phyloP scores from a whole-genome alignment of 1,139 yeast species.

The Pichia sp. region DNA sequence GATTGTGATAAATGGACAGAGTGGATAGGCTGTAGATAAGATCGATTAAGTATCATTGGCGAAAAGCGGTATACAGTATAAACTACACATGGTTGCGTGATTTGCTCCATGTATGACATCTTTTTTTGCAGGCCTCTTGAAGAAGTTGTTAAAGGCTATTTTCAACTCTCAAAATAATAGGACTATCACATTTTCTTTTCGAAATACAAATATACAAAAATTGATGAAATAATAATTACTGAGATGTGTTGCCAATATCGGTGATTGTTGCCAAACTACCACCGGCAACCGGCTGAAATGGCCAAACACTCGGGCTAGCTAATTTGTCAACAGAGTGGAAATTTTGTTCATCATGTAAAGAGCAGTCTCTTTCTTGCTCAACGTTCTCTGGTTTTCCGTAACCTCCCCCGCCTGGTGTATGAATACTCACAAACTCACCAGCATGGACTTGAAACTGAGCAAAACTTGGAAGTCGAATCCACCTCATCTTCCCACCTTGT shows the following conservation, averaged over 20 bases:
- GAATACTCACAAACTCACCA: not conserved
- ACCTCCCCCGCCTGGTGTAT: not conserved
- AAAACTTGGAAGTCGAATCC: not conserved
- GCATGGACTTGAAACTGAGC: not conserved
- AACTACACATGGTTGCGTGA: too few species aligned
- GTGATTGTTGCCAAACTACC: not conserved
- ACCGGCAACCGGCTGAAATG: not conserved
- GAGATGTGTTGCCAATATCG: not conserved
- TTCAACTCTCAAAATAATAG: not conserved
- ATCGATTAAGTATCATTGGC: too few species aligned
- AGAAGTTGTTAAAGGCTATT: too few species aligned
- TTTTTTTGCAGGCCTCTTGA: too few species aligned
- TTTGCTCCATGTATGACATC: too few species aligned
- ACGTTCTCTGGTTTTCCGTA: not conserved
- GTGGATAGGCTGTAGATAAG: too few species aligned
- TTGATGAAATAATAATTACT: not conserved
- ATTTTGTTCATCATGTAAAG: not conserved
- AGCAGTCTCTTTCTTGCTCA: not conserved
- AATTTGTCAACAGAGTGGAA: not conserved
- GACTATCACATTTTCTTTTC: not conserved
- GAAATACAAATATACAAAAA: too few species aligned
- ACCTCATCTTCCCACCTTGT: not conserved
- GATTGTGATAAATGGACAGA: not conserved
- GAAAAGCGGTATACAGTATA: too few species aligned
- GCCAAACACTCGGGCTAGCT: not conserved